Evolutionary conservation across 192 early-diverging fungal species (phyloP).

Genomic region (Linnemannia zychae): DNA sequence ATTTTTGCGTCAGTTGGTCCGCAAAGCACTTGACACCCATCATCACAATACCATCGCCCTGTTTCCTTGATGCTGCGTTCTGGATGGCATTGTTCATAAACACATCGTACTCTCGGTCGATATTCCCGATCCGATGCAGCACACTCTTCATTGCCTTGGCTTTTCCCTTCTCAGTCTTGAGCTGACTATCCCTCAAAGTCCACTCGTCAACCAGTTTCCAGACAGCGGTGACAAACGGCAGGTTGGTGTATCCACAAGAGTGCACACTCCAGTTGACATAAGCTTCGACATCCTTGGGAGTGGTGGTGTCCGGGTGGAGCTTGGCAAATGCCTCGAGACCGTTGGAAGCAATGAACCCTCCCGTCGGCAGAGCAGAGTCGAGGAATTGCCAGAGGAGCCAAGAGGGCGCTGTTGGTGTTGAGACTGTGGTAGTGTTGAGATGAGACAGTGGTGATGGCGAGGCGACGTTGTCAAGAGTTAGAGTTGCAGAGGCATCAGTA

Average conservation of each 20-base stretch:
- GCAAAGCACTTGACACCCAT: constrained; percentile 74
- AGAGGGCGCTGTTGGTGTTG: constrained; percentile 34
- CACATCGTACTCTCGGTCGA: constrained; percentile 61
- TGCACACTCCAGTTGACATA: constrained; percentile 74
- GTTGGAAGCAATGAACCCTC: constrained; percentile 94
- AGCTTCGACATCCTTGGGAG: constrained; percentile 55
- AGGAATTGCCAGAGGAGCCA: constrained; percentile 90
- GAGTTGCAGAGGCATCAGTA: background rate
- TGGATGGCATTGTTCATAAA: constrained; percentile 72
- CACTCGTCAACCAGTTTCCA: constrained; percentile 54
- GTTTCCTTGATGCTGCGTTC: constrained; percentile 75
- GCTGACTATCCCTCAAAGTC: constrained; percentile 22
- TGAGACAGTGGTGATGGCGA: constrained; percentile 2
- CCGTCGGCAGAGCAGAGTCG: constrained; percentile 94
- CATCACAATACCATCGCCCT: constrained; percentile 78
- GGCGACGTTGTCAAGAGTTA: constrained; percentile 2
- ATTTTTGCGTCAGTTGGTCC: constrained; percentile 16
- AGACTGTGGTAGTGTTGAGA: constrained; percentile 29
- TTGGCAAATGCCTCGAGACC: constrained; percentile 91
- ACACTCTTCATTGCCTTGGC: constrained; percentile 46
- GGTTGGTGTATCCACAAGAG: constrained; percentile 75
- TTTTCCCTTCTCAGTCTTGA: constrained; percentile 37
- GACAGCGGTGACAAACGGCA: constrained; percentile 77
- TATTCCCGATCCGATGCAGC: constrained; percentile 44
- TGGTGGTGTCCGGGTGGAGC: constrained; percentile 37